A percentile compares a stretch with the other conserved stretches of the same genome.
phyloP scores from a whole-genome alignment of 179 eudicot genomes.

The Vitellaria paradoxa region DNA sequence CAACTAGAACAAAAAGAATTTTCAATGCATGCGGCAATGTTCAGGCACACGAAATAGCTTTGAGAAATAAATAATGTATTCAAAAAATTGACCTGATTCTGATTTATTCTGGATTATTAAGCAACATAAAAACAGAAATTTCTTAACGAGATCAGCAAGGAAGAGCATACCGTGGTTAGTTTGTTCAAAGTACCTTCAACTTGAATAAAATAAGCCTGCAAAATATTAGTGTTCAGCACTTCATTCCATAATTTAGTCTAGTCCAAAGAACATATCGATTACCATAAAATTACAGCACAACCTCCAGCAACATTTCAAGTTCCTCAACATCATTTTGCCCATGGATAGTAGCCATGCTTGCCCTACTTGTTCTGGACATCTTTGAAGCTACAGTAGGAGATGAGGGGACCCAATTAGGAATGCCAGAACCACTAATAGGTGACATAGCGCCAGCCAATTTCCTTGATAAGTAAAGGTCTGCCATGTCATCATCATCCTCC shows the following conservation, averaged over 20 bases:
- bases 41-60: neutral
- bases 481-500: constrained; percentile 98
- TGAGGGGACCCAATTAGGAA: constrained; percentile 53
- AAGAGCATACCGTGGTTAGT: constrained; percentile 71
- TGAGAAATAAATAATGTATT: neutral
- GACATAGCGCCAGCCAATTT: constrained; percentile 63
- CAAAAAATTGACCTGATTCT: neutral
- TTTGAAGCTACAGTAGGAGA: constrained; percentile 84
- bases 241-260: constrained; percentile 11
- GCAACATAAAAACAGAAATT: neutral
- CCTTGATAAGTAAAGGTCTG: constrained; percentile 92
- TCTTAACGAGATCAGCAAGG: neutral
- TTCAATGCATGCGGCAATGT: neutral
- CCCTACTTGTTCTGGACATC: constrained; percentile 86
- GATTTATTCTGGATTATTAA: neutral
- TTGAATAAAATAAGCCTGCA: constrained; percentile 97
- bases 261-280: neutral
- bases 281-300: constrained; percentile 20
- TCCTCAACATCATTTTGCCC: constrained; percentile 94
- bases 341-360: constrained; percentile 66
- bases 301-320: constrained; percentile 94
- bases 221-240: constrained; percentile 3
- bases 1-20: constrained; percentile 44
- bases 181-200: constrained; percentile 92
- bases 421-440: constrained; percentile 78